A percentile compares a stretch with the other conserved stretches of the same genome.
These are phyloP conservation scores for Psidium friedrichsthalianum DNA, from an alignment of 345 rosid species.

Conservation along the genomic window DNA sequence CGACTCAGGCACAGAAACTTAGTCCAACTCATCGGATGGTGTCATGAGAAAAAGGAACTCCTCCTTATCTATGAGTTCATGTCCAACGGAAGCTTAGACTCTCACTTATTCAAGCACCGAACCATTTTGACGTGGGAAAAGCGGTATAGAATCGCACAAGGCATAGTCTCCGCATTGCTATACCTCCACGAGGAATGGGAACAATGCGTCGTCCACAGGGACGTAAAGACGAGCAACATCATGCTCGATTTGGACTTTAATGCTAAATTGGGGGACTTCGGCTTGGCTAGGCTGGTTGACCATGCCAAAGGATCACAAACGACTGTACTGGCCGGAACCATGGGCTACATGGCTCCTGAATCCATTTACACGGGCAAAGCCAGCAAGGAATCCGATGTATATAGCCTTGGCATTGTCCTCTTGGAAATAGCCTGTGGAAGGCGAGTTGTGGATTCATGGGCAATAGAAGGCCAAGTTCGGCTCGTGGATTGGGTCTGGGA, in stretches of 20 bases:
- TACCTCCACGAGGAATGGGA: background rate
- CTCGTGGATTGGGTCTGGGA: background rate
- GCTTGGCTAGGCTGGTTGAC: background rate
- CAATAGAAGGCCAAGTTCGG: background rate
- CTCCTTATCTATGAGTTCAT: background rate
- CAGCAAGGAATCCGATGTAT: background rate
- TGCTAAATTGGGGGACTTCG: background rate
- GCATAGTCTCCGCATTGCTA: background rate
- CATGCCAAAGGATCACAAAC: background rate
- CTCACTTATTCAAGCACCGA: background rate
- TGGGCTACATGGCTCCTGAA: background rate
- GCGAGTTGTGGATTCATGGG: background rate
- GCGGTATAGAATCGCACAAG: background rate
- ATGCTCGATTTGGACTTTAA: background rate
- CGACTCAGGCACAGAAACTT: background rate
- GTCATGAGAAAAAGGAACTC: background rate
- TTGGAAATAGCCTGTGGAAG: background rate
- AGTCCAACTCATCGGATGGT: background rate
- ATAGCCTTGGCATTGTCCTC: background rate
- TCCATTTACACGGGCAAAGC: background rate
- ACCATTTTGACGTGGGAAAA: background rate
- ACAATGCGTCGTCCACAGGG: background rate
- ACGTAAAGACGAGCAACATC: background rate
- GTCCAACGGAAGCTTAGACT: background rate
- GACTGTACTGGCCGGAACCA: background rate